These are phyloP conservation scores for Colletotrichum navitas DNA, from an alignment of 2,329 filamentous ascomycete genomes.

Conservation along the genomic window DNA sequence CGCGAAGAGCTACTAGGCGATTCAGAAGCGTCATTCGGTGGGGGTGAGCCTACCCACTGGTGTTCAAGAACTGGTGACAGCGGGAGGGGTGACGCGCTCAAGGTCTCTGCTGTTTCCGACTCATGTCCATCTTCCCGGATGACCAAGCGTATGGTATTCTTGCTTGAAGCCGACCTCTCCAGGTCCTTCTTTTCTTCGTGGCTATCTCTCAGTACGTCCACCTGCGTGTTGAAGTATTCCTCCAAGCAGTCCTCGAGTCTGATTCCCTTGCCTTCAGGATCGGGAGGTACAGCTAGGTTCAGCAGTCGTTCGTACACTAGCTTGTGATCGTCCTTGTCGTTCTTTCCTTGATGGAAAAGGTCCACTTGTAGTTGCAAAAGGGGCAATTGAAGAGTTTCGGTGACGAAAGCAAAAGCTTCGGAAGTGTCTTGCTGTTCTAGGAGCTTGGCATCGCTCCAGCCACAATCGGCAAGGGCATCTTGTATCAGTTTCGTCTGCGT, in stretches of 20 bases:
- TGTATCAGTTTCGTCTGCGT: conserved; percentile 83
- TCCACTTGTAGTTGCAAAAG: conserved; percentile 93
- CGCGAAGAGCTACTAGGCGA: conserved; percentile 50
- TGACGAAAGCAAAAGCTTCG: conserved; percentile 95
- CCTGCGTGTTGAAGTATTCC: conserved; percentile 92
- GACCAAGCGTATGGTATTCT: conserved; percentile 52
- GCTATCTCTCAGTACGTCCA: conserved; percentile 86
- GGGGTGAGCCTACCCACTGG: conserved; percentile 27
- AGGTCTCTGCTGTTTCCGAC: conserved; percentile 49
- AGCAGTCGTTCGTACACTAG: conserved; percentile 92
- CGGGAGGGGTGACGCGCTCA: conserved; percentile 51
- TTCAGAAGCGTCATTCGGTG: conserved; percentile 29
- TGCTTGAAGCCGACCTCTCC: conserved; percentile 46
- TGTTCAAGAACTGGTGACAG: conserved; percentile 46
- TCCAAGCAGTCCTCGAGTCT: conserved; percentile 93
- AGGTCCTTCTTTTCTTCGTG: conserved; percentile 65
- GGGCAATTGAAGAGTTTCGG: conserved; percentile 87
- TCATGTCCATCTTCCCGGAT: conserved; percentile 49
- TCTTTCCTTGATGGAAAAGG: conserved; percentile 90
- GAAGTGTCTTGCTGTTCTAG: conserved; percentile 94
- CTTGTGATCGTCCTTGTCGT: conserved; percentile 90
- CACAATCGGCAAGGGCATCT: conserved; percentile 84
- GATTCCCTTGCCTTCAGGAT: conserved; percentile 76
- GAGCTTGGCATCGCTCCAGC: conserved; percentile 84
- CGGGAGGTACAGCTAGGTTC: conserved; percentile 88